Evolutionary conservation across 768 basidiomycete species (phyloP), one percentile per base, ranked within the genome.

Genomic region (Dacryopinax primogenitus): DNA sequence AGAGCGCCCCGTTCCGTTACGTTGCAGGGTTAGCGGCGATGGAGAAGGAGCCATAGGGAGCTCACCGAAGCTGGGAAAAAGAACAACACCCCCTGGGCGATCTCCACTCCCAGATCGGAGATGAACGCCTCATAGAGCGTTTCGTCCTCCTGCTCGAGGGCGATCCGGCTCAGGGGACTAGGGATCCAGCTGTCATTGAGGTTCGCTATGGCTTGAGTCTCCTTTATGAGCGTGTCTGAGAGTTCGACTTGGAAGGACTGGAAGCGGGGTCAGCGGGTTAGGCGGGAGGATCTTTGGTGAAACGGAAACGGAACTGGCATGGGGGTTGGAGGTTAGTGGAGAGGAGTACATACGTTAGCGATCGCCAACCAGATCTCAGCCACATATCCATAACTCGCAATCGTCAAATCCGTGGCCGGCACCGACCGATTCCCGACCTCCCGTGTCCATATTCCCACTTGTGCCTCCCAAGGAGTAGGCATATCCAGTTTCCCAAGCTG

Each of bases 351-450:
- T 30, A 58, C 51, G 6, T 58, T 30, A 58, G 51, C 51, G 30
- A 58, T 58, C 23, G 51, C 51, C 51, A 58, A 21, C 51, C 51
- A 58, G 30, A 58, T 58, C 51, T 58, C 51, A 15, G 51, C 51
- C 13, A 58, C 21, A 30, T 58, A 58, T 6, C 51, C 51, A 58
- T 58, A 58, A 15, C 51, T 32, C 51, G 51, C 12, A 15, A 58
- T 32, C 15, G 51, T 58, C 13, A 58, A 21, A 32, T 58, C 51
- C 13, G 32, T 30, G 4, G 3, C 51, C 13, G 51, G 51, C 51
- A 58, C 51, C 13, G 51, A 28, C 12, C 21, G 23, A 21, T 58
- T 58, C 13, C 51, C 51, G 26, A 58, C 15, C 13, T 23, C 51
- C 51, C 32, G 26, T 30, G 15, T 11, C 51, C 51, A 58, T 30